Base-by-base conservation (phyloP, 2,329 filamentous ascomycete species). In the Colletotrichum caudatum region DNA sequence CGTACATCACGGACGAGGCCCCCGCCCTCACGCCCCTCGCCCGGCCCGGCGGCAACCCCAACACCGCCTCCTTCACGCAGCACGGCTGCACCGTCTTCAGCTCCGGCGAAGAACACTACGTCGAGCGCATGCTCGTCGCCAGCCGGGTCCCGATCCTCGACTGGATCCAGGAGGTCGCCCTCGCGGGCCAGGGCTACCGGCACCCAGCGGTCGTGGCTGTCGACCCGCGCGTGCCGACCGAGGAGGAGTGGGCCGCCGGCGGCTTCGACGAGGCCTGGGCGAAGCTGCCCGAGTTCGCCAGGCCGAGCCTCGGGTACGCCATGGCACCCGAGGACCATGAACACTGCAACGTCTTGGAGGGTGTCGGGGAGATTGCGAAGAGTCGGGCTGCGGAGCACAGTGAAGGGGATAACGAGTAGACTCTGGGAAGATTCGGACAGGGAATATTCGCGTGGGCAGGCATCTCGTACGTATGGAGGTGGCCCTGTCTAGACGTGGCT, bases 81-180 rank as follows among this genome's bases (percentile, higher is more conserved):
- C 83, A 87, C 54, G 91, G 92, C 6, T 92, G 89, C 74, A 92
- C 92, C 5, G 87, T 90, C 73, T 92, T 92, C 80, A 91, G 91
- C n/a, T 88, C 91, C 1, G 91, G 91, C 4, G 89, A 92, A 73
- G 76, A 81, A 1, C 77, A 84, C 44, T 84, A 89, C 76, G 82
- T 82, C 9, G 93, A 97, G 78, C 83, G 84, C 48, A 86, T 93
- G 72, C 85, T 95, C 64, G 83, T 91, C 16, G 79, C 78, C 14
- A 86, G 88, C 0, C 86, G 89, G 73, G 75, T 78, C 16, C 79
- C 82, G 2, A 86, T 93, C 35, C 79, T 94, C 2, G 79, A 82
- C 50, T 94, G 91, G 86, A 83, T 94, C 46, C 81, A 89, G 60
- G 82, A 88, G 48, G 85, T 92, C 16, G 85, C 88, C 6, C 77